Conservation (phyloP, 805 yeast genomes). For the Hanseniaspora singularis region DNA sequence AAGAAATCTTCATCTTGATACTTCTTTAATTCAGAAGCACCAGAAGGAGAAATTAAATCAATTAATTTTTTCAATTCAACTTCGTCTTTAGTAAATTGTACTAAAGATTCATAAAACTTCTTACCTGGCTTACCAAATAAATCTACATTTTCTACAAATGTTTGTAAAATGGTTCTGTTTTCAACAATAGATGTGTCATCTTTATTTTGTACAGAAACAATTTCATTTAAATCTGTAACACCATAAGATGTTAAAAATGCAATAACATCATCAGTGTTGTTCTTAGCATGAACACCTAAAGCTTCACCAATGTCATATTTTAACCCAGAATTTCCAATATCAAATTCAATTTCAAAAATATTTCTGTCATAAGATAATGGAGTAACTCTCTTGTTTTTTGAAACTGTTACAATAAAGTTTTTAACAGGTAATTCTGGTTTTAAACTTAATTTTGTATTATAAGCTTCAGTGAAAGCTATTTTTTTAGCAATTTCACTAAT, state of each 20-base stretch:
- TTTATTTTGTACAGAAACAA: constrained; percentile 60
- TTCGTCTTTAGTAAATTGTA: constrained; percentile 58
- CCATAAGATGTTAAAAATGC: constrained; percentile 63
- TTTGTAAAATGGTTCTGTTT: constrained; percentile 71
- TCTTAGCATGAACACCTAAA: constrained; percentile 86
- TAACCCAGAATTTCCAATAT: constrained; percentile 78
- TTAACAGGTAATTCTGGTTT: constrained; percentile 85
- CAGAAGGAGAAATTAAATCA: constrained; percentile 59
- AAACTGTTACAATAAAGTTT: constrained; percentile 77
- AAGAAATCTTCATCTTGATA: constrained; percentile 74
- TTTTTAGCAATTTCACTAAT: constrained; percentile 50
- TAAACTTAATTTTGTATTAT: constrained; percentile 40
- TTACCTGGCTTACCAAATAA: constrained; percentile 92
- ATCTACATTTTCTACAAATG: constrained; percentile 69
- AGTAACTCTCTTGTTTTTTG: constrained; percentile 83
- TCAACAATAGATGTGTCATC: constrained; percentile 49
- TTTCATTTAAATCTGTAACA: constrained; percentile 45
- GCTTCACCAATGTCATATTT: constrained; percentile 94
- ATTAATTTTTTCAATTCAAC: constrained; percentile 51
- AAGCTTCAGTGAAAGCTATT: constrained; percentile 75
- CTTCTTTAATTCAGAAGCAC: constrained; percentile 72
- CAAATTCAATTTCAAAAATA: constrained; percentile 93
- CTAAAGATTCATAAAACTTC: constrained; percentile 76
- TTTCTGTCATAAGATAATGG: constrained; percentile 83
- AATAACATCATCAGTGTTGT: constrained; percentile 51